Conservation (phyloP, 768 basidiomycete species). For the Exsudoporus frostii region DNA sequence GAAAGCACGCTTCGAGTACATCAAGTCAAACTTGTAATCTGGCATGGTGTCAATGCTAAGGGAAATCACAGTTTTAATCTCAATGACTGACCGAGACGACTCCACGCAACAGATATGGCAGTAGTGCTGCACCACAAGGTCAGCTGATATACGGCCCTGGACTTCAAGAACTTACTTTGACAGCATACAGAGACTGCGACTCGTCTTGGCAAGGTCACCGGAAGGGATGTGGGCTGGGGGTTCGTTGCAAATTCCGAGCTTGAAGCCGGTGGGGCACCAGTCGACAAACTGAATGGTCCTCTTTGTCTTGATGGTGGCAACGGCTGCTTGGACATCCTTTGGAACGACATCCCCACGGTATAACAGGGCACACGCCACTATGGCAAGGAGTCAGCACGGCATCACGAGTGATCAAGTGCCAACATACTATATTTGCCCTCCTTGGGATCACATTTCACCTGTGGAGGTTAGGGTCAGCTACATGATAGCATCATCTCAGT, state of each 20-base stretch:
- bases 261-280: slow-evolving; percentile 98
- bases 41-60: slow-evolving; percentile 5
- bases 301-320: slow-evolving; percentile 94
- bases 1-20: slow-evolving; percentile 95
- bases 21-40: slow-evolving; percentile 98
- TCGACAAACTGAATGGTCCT: slow-evolving; percentile 97
- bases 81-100: slow-evolving; percentile 58
- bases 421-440: slow-evolving; percentile 97
- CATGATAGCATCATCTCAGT: not conserved
- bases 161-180: slow-evolving; percentile 57
- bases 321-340: slow-evolving; percentile 92
- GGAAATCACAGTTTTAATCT: not conserved
- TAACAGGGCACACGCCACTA: slow-evolving; percentile 88
- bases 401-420: not conserved
- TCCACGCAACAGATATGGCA: slow-evolving; percentile 93
- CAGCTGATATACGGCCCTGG: not conserved
- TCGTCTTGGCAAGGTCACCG: slow-evolving; percentile 92
- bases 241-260: slow-evolving; percentile 98
- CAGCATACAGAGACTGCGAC: slow-evolving; percentile 95
- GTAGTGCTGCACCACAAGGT: slow-evolving; percentile 57
- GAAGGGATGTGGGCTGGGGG: slow-evolving; percentile 88
- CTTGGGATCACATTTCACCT: slow-evolving; percentile 87
- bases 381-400: slow-evolving; percentile 13
- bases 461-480: slow-evolving; percentile 2
- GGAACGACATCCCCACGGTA: slow-evolving; percentile 97